Conservation (phyloP, 306 rosid species). For the Cicer cuneatum region DNA sequence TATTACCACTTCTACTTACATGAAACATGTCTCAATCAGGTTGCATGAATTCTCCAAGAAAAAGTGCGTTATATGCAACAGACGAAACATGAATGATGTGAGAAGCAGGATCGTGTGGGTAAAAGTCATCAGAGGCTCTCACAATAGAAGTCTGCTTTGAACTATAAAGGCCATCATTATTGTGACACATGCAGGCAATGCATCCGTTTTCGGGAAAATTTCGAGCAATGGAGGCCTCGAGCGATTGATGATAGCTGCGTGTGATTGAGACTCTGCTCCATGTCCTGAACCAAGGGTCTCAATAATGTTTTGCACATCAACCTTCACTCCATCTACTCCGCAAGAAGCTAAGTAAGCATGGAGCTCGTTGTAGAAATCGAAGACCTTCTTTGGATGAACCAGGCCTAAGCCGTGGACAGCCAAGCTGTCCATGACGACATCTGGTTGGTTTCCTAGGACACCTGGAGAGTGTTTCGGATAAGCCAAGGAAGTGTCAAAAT, state of each 20-base stretch:
- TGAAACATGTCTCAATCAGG: slow-evolving; percentile 99
- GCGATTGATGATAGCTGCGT: slow-evolving; percentile 85
- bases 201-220: slow-evolving; percentile 94
- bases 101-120: slow-evolving; percentile 94
- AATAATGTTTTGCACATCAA: slow-evolving; percentile 93
- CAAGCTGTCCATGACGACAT: slow-evolving; percentile 69
- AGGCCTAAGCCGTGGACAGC: slow-evolving; percentile 90
- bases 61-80: slow-evolving; percentile 86
- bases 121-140: slow-evolving; percentile 95
- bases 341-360: slow-evolving; percentile 90
- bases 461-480: slow-evolving; percentile 39
- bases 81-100: slow-evolving; percentile 95
- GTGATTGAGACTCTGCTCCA: slow-evolving; percentile 89
- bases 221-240: slow-evolving; percentile 81
- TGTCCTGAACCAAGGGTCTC: slow-evolving; percentile 95
- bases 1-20: slow-evolving; percentile 57
- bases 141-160: slow-evolving; percentile 89
- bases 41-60: slow-evolving; percentile 96
- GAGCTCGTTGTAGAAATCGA: slow-evolving; percentile 88
- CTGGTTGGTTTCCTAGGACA: slow-evolving; percentile 36
- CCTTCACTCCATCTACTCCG: slow-evolving; percentile 97
- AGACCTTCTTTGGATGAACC: slow-evolving; percentile 89
- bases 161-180: slow-evolving; percentile 86
- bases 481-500: slow-evolving; percentile 27
- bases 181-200: slow-evolving; percentile 97